Base-by-base conservation (phyloP, 148 eudicot genomes). In the Mesembryanthemum crystallinum region DNA sequence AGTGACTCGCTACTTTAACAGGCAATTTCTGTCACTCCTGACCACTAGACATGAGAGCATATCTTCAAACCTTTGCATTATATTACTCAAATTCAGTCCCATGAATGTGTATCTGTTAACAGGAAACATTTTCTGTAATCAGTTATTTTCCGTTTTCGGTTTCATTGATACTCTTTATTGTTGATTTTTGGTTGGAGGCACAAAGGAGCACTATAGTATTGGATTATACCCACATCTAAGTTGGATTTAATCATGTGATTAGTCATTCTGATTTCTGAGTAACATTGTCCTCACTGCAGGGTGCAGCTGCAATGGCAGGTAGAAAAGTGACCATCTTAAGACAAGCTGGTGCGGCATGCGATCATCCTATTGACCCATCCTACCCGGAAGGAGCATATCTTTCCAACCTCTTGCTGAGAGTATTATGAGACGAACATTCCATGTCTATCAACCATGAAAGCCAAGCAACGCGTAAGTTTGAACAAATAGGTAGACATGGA, bases 381-480 rank as follows among this genome's bases (percentile, higher is more conserved):
- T 92, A 92, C 70, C 97, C 92, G 0, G 98, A 94, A 69, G 97
- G 98, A n/a, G 88, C 87, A 29, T 94, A 94, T 78, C 97, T 94
- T 67, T 82, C 97, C 74, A 94, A 90, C 71, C 52, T 91, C 66
- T 79, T 84, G 86, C 90, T 94, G 13, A 86, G 93, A 87, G 89
- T 91, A 28, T 62, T 74, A 45, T 92, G 81, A 32, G 7, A 8
- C 7, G 14, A 45, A 45, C 9, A 13, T 45, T 45, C 9, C 49
- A 45, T 45, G 14, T 45, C 49, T 45, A 45, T 52, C 7, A 52
- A 52, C n/a, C n/a, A 52, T 18, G n/a, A n/a, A 52, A 15, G 6
- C 10, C n/a, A 8, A 57, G 61, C 27, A 23, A n/a, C n/a, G n/a
- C 2, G 10, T 23, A 57, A 23, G n/a, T 9, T n/a, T 57, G 25